Conservation (phyloP, 257 asterid genomes). For the Ligustrum vulgare region DNA sequence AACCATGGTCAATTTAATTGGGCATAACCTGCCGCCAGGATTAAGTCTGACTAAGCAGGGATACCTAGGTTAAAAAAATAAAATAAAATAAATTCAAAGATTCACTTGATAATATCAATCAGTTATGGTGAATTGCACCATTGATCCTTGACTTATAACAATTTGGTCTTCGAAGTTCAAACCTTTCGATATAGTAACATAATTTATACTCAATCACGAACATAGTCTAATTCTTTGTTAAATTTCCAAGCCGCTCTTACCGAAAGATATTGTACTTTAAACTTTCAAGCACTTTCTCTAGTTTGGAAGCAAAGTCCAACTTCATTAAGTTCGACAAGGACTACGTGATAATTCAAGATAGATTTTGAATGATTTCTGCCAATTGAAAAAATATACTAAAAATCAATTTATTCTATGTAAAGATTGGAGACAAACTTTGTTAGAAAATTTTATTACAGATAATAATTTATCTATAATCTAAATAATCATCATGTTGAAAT, state of each 20-base stretch:
- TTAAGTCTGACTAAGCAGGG: no score
- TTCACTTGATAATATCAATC: slow-evolving; percentile 30
- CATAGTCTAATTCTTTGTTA: neutral
- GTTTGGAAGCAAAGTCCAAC: neutral
- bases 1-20: no score
- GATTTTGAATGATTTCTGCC: neutral
- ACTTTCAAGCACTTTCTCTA: neutral
- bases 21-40: no score
- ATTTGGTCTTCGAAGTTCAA: neutral
- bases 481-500: no score
- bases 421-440: neutral
- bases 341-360: neutral
- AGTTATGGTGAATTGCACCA: neutral
- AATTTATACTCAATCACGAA: neutral
- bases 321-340: neutral
- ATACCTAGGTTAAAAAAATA: no score
- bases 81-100: no score
- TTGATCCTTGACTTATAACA: neutral
- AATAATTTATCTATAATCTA: no score
- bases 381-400: no score
- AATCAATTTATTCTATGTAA: neutral
- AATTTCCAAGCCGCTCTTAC: neutral
- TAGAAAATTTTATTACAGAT: no score
- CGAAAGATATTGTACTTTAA: neutral
- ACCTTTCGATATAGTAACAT: neutral